phyloP scores from a whole-genome alignment of 441 rosid species.

The Pelargonium hybrid region DNA sequence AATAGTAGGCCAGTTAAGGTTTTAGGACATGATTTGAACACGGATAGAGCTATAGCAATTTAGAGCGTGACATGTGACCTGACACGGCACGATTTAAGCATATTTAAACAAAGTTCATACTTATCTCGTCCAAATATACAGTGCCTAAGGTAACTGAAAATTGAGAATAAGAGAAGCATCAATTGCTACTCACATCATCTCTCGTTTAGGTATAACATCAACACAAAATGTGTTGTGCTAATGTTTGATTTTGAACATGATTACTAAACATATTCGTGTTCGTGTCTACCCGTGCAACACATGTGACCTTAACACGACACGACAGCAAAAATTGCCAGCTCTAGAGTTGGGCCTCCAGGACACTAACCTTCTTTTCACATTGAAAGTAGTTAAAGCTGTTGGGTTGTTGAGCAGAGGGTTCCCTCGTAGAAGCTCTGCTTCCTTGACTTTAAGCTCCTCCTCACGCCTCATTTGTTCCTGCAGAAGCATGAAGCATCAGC shows the following conservation, averaged over 20 bases:
- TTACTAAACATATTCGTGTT: too few species aligned
- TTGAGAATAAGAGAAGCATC: too few species aligned
- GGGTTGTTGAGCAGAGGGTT: conserved; percentile 78
- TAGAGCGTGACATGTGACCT: too few species aligned
- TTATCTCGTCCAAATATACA: too few species aligned
- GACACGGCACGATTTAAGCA: not conserved
- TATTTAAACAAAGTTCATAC: not conserved
- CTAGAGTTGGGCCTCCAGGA: not conserved
- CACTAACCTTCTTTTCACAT: conserved; percentile 70
- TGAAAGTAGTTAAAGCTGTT: conserved; percentile 42
- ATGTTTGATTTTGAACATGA: too few species aligned
- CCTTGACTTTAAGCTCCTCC: conserved; percentile 78
- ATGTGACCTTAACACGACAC: too few species aligned
- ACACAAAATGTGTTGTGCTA: too few species aligned
- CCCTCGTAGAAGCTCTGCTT: conserved; percentile 88
- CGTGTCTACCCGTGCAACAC: too few species aligned
- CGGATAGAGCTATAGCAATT: not conserved
- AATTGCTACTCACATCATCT: too few species aligned
- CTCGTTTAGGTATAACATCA: too few species aligned
- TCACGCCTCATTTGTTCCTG: conserved; percentile 68
- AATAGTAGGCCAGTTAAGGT: not conserved
- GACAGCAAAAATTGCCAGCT: too few species aligned
- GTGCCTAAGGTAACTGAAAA: too few species aligned
- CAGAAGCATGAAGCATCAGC: conserved; percentile 10
- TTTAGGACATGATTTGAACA: not conserved